Evolutionary conservation across 2,329 filamentous ascomycete genomes (phyloP), one percentile per base, ranked within the genome.

Genomic region (Rhynchosporium graminicola): DNA sequence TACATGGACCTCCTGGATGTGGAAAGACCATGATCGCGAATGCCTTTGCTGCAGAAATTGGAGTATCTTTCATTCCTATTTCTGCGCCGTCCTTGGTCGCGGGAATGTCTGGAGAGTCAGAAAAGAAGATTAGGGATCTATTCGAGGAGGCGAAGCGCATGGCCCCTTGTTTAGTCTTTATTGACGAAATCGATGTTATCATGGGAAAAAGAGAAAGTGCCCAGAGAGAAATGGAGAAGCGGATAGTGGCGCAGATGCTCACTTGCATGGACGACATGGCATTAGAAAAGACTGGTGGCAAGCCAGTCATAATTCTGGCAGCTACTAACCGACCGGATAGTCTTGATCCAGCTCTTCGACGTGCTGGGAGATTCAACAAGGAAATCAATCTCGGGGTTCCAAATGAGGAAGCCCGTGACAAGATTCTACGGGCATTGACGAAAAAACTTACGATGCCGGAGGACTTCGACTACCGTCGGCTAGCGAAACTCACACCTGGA

Each of bases 131-230:
- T 33, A 82, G 91, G 42, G 90, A 94, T 67, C 82, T 92, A 54
- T 96, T 96, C 65, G 93, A 98, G 12, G 91, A 95, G 72, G 95
- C 95, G 0, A 91, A 91, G 74, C 84, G 86, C 60, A 82, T 93
- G 43, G 93, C 94, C 0, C 95, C 95, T 0, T 96, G 92, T 71
- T 81, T 99, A 4, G 83, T 99, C 4, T 96, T 97, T 72, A 90
- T 98, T 62, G 92, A 97, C 69, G 89, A 97, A 69, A 91, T 98
- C 58, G 93, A 99, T 75, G 88, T 89, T 3, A 95, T 98, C 70
- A 91, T 92, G 56, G 90, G 91, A 0, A 96, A 96, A 74, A 83
- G 90, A 61, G 91, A 96, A 66, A 90, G 86, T 60, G 87, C 89
- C 1, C 90, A 95, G 71, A 88, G 89, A 71, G 92, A 97, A 67